phyloP scores from a whole-genome alignment of 2,329 filamentous ascomycete genomes.

The Lecanoromycetidae sp. region DNA sequence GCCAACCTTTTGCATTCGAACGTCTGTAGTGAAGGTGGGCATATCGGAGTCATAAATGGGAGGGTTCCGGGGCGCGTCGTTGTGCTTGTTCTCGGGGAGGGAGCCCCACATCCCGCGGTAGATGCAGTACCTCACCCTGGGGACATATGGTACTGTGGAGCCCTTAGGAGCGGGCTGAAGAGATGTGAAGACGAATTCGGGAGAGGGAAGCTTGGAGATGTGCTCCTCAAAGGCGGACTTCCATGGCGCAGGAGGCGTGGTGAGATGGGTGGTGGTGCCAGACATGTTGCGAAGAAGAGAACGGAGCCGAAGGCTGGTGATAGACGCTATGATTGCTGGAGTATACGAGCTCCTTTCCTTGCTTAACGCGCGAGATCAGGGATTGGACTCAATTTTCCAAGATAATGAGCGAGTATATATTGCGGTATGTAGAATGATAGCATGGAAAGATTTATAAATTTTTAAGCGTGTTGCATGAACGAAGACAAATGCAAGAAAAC shows the following conservation, averaged over 20 bases:
- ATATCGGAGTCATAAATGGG: constrained; percentile 61
- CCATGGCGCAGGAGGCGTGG: constrained; percentile 38
- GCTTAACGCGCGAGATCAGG: too few species aligned
- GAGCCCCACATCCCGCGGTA: constrained; percentile 74
- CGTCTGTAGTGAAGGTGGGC: constrained; percentile 75
- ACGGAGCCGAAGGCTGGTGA: not conserved
- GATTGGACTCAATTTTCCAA: too few species aligned
- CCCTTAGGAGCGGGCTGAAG: constrained; percentile 22
- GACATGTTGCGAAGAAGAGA: constrained; percentile 18
- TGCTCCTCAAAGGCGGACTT: constrained; percentile 38
- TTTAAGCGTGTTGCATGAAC: too few species aligned
- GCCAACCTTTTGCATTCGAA: constrained; percentile 68
- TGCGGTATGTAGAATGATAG: too few species aligned
- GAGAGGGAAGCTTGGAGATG: constrained; percentile 36
- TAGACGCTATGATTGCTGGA: constrained; percentile 7
- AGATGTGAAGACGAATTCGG: constrained; percentile 38
- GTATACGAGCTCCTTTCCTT: too few species aligned
- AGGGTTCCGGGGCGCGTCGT: constrained; percentile 61
- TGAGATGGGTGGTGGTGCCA: constrained; percentile 29
- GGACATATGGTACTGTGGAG: constrained; percentile 32
- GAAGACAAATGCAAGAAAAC: too few species aligned
- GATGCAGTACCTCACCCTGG: constrained; percentile 63
- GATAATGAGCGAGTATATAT: too few species aligned
- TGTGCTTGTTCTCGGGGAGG: constrained; percentile 59
- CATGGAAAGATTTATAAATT: too few species aligned